phyloP scores from a whole-genome alignment of 2,329 filamentous ascomycete species.

The Delphinella strobiligena region DNA sequence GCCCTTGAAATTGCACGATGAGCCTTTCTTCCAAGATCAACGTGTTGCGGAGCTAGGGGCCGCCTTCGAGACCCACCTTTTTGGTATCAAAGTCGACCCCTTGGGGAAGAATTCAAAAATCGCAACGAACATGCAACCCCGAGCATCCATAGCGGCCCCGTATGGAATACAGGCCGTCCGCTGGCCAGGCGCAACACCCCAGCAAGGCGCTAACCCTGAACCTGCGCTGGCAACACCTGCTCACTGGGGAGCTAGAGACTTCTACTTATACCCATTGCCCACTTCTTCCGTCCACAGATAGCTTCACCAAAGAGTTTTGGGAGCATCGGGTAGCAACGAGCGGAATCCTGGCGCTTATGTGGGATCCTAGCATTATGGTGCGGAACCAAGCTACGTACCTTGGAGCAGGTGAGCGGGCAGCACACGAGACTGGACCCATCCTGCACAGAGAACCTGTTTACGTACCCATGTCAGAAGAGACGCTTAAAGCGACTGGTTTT shows the following conservation, averaged over 20 bases:
- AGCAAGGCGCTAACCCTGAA: too few relatives aligned
- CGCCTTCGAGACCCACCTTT: not conserved
- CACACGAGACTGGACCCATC: not conserved
- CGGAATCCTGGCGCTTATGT: too few relatives aligned
- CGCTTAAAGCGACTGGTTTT: not conserved
- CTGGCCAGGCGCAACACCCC: too few relatives aligned
- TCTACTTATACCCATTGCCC: too few relatives aligned
- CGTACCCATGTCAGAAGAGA: not conserved
- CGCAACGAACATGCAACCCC: too few relatives aligned
- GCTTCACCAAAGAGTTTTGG: not conserved
- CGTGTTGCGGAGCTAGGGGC: not conserved
- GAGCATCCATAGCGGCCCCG: too few relatives aligned
- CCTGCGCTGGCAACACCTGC: not conserved
- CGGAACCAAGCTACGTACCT: not conserved
- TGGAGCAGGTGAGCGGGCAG: not conserved
- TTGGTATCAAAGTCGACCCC: not conserved
- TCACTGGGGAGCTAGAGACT: not conserved
- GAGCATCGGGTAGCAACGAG: not conserved
- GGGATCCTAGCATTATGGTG: not conserved
- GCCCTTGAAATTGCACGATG: not conserved
- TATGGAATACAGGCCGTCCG: too few relatives aligned
- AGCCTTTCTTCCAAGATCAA: constrained; percentile 1
- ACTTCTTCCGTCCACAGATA: too few relatives aligned
- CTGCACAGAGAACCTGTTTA: not conserved
- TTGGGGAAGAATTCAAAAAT: not conserved